Conservation (phyloP, 306 rosid genomes). For the Dicorynia guianensis region DNA sequence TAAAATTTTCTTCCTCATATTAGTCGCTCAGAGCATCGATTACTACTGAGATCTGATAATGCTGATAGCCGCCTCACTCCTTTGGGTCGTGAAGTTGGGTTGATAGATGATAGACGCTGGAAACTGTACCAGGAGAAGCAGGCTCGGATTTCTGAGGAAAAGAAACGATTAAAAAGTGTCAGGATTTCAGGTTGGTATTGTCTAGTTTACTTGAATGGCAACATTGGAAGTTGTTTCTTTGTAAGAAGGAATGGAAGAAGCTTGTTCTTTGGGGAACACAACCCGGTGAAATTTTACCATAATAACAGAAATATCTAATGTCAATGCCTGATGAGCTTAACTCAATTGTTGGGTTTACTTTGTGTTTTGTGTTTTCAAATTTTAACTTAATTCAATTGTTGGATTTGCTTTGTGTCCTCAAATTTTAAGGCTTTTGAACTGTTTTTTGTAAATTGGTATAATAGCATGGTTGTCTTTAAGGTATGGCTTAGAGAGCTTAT, state of each 20-base stretch:
- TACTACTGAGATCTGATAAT: slow-evolving; percentile 93
- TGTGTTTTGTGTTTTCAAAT: slow-evolving; percentile 3
- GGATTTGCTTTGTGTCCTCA: slow-evolving; percentile 19
- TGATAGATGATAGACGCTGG: slow-evolving; percentile 96
- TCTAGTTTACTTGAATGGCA: slow-evolving; percentile 24
- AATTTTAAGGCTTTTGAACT: not conserved
- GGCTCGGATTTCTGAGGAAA: slow-evolving; percentile 79
- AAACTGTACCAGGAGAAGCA: slow-evolving; percentile 89
- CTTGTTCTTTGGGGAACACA: slow-evolving; percentile 26
- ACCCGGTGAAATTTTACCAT: not conserved
- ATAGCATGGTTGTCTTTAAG: not conserved
- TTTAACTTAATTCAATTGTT: not conserved
- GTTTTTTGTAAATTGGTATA: not conserved
- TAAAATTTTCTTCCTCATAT: slow-evolving; percentile 32
- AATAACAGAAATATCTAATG: not conserved
- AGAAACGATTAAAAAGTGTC: slow-evolving; percentile 83
- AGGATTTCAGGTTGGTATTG: slow-evolving; percentile 72
- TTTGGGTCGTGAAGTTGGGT: slow-evolving; percentile 88
- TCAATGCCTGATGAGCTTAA: slow-evolving; percentile 4
- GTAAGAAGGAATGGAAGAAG: slow-evolving; percentile 26
- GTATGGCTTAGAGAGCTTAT: not conserved
- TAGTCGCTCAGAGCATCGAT: slow-evolving; percentile 98
- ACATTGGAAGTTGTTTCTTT: slow-evolving; percentile 21
- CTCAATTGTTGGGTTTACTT: slow-evolving; percentile 25
- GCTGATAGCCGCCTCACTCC: slow-evolving; percentile 98